Percentiles rank a stretch among this genome's conserved stretches.
Evolutionary conservation across 208 protist genomes (phyloP).

Genomic region (Leishmania mexicana): DNA sequence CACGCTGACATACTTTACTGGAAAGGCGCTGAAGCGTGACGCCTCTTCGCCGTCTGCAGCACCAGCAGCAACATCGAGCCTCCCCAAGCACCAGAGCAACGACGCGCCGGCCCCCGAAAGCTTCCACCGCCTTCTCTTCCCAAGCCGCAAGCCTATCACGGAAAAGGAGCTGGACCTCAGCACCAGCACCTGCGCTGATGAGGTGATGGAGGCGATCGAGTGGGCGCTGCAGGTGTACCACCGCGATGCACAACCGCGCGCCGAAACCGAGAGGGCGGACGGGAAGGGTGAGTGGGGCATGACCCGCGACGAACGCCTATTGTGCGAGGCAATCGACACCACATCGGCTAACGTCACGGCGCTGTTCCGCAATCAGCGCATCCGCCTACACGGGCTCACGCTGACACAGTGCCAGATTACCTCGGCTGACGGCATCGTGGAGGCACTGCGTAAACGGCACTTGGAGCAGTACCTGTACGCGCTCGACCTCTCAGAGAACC

Average conservation of each 20-base stretch:
- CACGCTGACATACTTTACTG: conserved; percentile 58
- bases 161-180: conserved; percentile 84
- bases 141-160: conserved; percentile 30
- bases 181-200: conserved; percentile 45
- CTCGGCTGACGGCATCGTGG: conserved; percentile 60
- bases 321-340: neutral
- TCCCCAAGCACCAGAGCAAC: neutral
- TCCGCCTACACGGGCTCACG: conserved; percentile 55
- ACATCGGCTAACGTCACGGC: conserved; percentile 5
- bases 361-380: conserved; percentile 24
- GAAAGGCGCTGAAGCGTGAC: neutral
- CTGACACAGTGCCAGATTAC: conserved; percentile 59
- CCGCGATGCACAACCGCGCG: conserved; percentile 22
- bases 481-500: conserved; percentile 82
- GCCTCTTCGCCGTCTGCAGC: neutral
- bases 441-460: conserved; percentile 61
- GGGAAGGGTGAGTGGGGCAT: neutral
- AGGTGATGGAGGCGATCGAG: conserved; percentile 69
- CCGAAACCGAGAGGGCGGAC: neutral
- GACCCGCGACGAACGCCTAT: neutral
- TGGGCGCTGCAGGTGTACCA: conserved; percentile 52
- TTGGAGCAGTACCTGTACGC: conserved; percentile 55
- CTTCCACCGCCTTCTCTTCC: conserved; percentile 16
- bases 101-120: conserved; percentile 3
- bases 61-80: neutral